Base-by-base conservation (phyloP, 1,284 basidiomycete genomes). In the Malassezia cuniculi region DNA sequence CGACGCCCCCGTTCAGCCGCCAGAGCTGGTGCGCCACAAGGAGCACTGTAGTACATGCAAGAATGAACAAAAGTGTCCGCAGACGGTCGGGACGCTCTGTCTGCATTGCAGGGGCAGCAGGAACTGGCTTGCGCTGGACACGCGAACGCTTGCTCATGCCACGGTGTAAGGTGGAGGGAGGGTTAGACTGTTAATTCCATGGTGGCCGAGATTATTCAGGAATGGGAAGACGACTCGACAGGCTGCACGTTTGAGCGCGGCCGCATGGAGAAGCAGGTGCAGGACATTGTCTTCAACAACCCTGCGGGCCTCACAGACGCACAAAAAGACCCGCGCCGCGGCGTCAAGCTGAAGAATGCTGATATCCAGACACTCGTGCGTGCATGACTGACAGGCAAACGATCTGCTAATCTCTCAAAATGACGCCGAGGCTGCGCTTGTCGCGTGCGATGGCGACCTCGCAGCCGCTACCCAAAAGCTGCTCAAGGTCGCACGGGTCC, bases 241-340 rank as follows among this genome's bases (percentile, higher is more conserved):
- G 55, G 59, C n/a, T 57, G 45, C 42, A 51, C 51, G 31, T 61
- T 61, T 31, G 59, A 60, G 40, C 48, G 59, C 8, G 54, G 57
- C 6, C 48, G 57, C 18, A 57, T 61, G 57, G 59, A 61, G 31
- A 52, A 48, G 38, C 52, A 42, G 8, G 41, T 61, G 2, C 52
- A 57, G 26, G 37, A 48, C 2, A 48, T 61, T n/a, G 60, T 57
- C 43, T 52, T 61, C 28, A 45, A 52, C 11, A 48, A 55, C 8
- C 52, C 45, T 4, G 50, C 57, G 2, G 53, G 50, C 6, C 39
- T 44, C 3, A 34, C 52, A 0, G 48, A 49, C 3, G 31, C 50
- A 4, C 30, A 37, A 12, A 53, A 50, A 20, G 52, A 51, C 11
- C 36, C 47, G 0, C 49, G 48, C 5, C 50, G 47, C 22, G 57